phyloP scores from a whole-genome alignment of 2,329 filamentous ascomycete species.

The Fusarium tuaranense region DNA sequence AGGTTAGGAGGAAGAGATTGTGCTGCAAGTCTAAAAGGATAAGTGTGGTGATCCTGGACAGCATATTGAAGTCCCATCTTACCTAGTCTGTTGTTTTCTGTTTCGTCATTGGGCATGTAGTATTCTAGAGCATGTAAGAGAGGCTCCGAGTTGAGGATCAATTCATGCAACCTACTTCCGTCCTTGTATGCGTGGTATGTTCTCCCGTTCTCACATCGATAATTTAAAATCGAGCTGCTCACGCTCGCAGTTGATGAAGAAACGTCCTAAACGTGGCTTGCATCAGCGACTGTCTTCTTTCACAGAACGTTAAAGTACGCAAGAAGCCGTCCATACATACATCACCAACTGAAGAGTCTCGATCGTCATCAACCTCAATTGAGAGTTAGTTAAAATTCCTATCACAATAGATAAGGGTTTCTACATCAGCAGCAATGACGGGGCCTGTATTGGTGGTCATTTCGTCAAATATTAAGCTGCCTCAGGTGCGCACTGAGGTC shows the following conservation, averaged over 20 bases:
- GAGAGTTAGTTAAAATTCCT: background rate
- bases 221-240: conserved; percentile 7
- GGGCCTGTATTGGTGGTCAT: background rate
- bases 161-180: background rate
- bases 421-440: background rate
- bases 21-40: background rate
- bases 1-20: conserved; percentile 4
- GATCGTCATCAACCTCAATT: background rate
- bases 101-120: conserved; percentile 7
- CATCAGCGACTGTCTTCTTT: background rate
- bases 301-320: background rate
- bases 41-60: background rate
- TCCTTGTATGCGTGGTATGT: conserved; percentile 16
- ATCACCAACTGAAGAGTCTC: background rate
- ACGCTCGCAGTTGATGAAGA: conserved; percentile 1
- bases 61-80: background rate
- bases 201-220: conserved; percentile 9
- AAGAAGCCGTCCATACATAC: background rate
- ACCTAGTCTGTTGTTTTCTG: conserved; percentile 4
- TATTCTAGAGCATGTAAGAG: background rate
- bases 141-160: background rate
- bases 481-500: background rate
- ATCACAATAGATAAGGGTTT: background rate
- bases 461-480: background rate
- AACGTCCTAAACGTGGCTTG: background rate